Conservation (phyloP, 1,284 basidiomycete genomes). For the Rhodotorula glutinis region DNA sequence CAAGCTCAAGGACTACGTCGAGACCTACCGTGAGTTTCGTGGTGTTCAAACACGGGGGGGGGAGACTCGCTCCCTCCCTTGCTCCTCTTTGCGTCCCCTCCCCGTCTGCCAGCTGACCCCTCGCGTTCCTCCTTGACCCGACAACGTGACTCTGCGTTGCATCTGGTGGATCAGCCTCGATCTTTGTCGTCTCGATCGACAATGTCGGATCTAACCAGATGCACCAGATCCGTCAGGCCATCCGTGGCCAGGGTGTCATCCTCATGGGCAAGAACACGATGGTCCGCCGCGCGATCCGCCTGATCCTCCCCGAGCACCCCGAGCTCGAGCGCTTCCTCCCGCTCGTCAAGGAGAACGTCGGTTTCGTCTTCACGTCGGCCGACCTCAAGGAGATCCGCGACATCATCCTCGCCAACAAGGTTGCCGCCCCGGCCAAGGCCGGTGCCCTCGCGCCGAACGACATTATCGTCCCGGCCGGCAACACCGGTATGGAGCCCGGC, state of each 20-base stretch:
- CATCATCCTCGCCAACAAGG: slow-evolving; percentile 91
- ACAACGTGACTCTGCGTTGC: no score
- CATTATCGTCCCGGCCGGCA: slow-evolving; percentile 87
- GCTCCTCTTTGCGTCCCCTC: not conserved
- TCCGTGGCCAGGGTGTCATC: slow-evolving; percentile 94
- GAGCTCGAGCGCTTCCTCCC: slow-evolving; percentile 95
- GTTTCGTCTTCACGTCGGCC: slow-evolving; percentile 92
- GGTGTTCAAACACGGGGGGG: not conserved
- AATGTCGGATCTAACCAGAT: slow-evolving; percentile 99
- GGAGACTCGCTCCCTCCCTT: not conserved
- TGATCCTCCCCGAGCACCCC: slow-evolving; percentile 82
- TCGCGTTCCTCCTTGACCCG: no score
- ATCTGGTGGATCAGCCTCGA: slow-evolving; percentile 88
- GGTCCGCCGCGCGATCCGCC: slow-evolving; percentile 95
- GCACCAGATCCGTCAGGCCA: slow-evolving; percentile 95
- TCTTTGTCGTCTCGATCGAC: slow-evolving; percentile 99
- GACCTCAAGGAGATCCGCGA: slow-evolving; percentile 96
- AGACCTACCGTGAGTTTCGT: slow-evolving; percentile 74
- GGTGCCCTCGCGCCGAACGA: slow-evolving; percentile 92
- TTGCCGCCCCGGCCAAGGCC: slow-evolving; percentile 96
- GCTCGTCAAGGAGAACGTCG: slow-evolving; percentile 94
- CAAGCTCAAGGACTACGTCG: slow-evolving; percentile 90
- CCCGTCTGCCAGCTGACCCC: no score
- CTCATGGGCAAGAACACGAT: slow-evolving; percentile 99
- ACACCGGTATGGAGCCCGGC: slow-evolving; percentile 99